Evolutionary conservation across 805 yeast genomes (phyloP).

Genomic region (Nematodospora valgi): DNA sequence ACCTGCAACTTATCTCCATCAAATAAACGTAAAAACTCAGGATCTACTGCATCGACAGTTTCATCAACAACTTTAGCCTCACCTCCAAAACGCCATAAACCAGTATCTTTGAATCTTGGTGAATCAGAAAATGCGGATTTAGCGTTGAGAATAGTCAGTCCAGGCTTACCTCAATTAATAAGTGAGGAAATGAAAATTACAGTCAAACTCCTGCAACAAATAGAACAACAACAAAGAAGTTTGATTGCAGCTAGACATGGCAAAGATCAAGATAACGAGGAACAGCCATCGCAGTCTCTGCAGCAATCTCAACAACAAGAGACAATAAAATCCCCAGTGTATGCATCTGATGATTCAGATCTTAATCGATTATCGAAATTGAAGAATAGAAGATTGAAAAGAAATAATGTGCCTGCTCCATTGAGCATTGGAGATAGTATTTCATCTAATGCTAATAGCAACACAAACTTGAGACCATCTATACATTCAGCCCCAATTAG

Average conservation of each 20-base stretch:
- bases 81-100: conserved; percentile 11
- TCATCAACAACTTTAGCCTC: neutral
- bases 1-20: neutral
- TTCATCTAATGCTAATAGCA: neutral
- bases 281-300: neutral
- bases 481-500: conserved; percentile 35
- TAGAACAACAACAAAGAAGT: conserved; percentile 29
- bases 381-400: conserved; percentile 22
- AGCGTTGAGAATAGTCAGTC: conserved; percentile 32
- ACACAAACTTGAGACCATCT: conserved; percentile 11
- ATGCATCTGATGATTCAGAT: conserved; percentile 11
- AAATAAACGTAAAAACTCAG: neutral
- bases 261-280: conserved; percentile 6
- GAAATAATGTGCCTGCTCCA: conserved; percentile 32
- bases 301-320: neutral
- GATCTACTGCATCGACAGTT: no score
- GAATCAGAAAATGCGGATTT: conserved; percentile 17
- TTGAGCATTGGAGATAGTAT: conserved; percentile 13
- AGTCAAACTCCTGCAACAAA: conserved; percentile 27
- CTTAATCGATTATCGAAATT: conserved; percentile 4
- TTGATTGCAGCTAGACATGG: conserved; percentile 27
- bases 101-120: conserved; percentile 11
- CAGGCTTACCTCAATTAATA: conserved; percentile 28
- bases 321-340: conserved; percentile 1
- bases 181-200: conserved; percentile 31